Evolutionary conservation across 208 protist genomes (phyloP).

Genomic region (Zelonia costaricensis): DNA sequence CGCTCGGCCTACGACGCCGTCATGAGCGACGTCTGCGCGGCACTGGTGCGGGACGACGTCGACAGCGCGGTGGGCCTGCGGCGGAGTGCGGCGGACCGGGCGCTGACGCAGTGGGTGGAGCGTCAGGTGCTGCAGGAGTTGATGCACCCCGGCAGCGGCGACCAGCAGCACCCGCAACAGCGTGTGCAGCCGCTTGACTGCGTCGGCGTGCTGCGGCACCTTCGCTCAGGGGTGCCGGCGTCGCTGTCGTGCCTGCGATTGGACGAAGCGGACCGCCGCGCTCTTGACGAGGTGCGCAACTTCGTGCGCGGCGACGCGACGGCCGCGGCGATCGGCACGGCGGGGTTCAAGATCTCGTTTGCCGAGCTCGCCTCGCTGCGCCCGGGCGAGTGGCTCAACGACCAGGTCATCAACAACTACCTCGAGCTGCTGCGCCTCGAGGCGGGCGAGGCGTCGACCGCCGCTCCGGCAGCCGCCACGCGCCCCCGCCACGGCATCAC

Average conservation of each 20-base stretch:
- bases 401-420: slow-evolving; percentile 88
- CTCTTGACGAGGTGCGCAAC: slow-evolving; percentile 22
- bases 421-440: slow-evolving; percentile 63
- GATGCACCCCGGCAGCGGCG: not conserved
- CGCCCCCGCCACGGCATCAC: slow-evolving; percentile 24
- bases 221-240: slow-evolving; percentile 34
- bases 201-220: slow-evolving; percentile 45
- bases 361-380: slow-evolving; percentile 57
- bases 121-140: slow-evolving; percentile 22
- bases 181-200: slow-evolving; percentile 10
- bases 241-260: slow-evolving; percentile 26
- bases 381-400: slow-evolving; percentile 66
- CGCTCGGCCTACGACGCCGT: slow-evolving; percentile 47
- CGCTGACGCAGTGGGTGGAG: slow-evolving; percentile 44
- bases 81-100: slow-evolving; percentile 28
- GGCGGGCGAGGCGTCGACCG: not conserved
- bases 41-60: slow-evolving; percentile 24
- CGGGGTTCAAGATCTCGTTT: slow-evolving; percentile 54
- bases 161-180: too few relatives aligned
- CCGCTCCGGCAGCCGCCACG: not conserved
- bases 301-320: slow-evolving; percentile 21
- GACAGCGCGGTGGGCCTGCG: slow-evolving; percentile 5
- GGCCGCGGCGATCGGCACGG: slow-evolving; percentile 33
- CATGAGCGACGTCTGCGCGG: slow-evolving; percentile 27
- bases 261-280: slow-evolving; percentile 41